Conservation (phyloP, 2,329 filamentous ascomycete genomes). For the Cladophialophora exuberans region DNA sequence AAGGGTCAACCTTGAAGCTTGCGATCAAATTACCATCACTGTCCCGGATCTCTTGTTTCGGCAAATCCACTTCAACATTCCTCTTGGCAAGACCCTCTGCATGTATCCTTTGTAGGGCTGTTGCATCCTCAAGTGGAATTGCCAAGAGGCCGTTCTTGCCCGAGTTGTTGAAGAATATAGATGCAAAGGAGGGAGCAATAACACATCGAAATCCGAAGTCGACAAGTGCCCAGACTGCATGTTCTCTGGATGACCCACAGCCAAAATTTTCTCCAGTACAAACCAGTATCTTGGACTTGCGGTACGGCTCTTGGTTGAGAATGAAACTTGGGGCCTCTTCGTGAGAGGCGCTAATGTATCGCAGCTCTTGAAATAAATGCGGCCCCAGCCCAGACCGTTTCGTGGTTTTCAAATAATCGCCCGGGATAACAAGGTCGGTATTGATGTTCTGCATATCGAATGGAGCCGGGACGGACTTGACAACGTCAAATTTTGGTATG, state of each 20-base stretch:
- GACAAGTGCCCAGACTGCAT: conserved; percentile 93
- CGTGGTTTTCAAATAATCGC: conserved; percentile 98
- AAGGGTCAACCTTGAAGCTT: conserved; percentile 12
- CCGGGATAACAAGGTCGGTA: conserved; percentile 97
- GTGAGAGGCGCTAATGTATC: conserved; percentile 70
- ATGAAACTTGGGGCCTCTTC: conserved; percentile 79
- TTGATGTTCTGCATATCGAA: conserved; percentile 88
- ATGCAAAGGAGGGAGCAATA: conserved; percentile 83
- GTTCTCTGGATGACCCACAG: conserved; percentile 88
- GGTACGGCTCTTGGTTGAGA: conserved; percentile 89
- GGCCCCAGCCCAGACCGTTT: conserved; percentile 90
- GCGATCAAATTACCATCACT: conserved; percentile 6
- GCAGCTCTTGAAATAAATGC: conserved; percentile 82
- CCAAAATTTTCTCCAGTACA: conserved; percentile 92
- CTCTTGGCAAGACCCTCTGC: conserved; percentile 68
- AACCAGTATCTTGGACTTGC: conserved; percentile 81
- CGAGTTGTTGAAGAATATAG: conserved; percentile 99
- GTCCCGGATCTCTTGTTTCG: conserved; percentile 12
- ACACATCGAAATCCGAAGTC: conserved; percentile 95
- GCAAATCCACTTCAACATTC: conserved; percentile 12
- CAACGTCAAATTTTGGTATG: conserved; percentile 78
- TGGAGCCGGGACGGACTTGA: conserved; percentile 84
- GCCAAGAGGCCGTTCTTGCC: conserved; percentile 99
- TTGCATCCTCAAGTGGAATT: conserved; percentile 68
- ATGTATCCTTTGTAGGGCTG: conserved; percentile 69